Base-by-base conservation (phyloP, 2,329 filamentous ascomycete genomes). In the Beauveria caledonica region DNA sequence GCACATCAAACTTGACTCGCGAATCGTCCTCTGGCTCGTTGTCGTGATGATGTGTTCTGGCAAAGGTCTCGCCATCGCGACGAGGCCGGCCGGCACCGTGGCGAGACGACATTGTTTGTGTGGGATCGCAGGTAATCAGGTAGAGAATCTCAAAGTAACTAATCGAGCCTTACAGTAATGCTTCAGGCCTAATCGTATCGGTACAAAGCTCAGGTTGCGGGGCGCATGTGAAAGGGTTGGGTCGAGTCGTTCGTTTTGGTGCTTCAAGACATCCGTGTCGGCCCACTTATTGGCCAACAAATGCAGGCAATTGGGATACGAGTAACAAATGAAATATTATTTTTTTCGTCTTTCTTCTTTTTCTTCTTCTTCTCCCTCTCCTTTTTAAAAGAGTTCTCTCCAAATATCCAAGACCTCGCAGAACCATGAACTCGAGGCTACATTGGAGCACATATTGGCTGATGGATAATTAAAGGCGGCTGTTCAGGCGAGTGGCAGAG, bases 1-100 rank as follows among this genome's bases (percentile, higher is more conserved):
- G 90, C 58, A 94, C 79, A 73, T 99, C 94, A 74, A 99, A 99
- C 69, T 90, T 91, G 62, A 91, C 88, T 70, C 92, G 92, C 72
- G 95, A 95, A 50, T 76, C 74, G 58, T 72, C 69, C 59, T 80
- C 76, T 53, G 76, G 74, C 52, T 71, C 68, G 48, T 52, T 52
- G 58, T 86, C 81, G 65, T 82, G 77, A 68, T 90, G 86, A 71
- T 93, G 86, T 19, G 85, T 86, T 61, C 90, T 86, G 49, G 88
- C 86, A 71, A 89, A 95, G 67, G 87, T 85, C 76, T 96, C 92
- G 67, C 87, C 89, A 5, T 85, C 88, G 65, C 92, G 87, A 76
- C 93, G 96, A 10, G 90, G 90, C 42, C 90, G 88, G 58, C 88
- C 88, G 29, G 86, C 85, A 57, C 83, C 80, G 69, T 79, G 82